These are phyloP conservation scores for Solanum sitiens DNA, from an alignment of 257 asterid species.

Conservation along the genomic window DNA sequence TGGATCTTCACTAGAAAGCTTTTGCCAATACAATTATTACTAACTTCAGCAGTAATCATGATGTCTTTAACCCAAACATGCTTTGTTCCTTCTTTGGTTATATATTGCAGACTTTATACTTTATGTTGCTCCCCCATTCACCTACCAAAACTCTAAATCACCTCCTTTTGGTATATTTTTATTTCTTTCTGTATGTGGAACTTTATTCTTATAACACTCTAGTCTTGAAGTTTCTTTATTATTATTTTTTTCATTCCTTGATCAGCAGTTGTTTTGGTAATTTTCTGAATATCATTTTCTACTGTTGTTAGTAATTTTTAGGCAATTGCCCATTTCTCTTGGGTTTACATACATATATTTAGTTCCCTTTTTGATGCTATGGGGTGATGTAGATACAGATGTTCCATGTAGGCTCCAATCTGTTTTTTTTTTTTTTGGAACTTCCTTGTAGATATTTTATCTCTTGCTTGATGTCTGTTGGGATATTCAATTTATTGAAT, in stretches of 20 bases:
- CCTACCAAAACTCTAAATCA: background rate
- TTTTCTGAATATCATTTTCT: background rate
- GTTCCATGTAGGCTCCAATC: background rate
- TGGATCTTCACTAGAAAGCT: background rate
- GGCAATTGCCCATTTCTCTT: background rate
- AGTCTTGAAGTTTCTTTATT: background rate
- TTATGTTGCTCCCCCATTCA: background rate
- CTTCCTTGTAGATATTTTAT: background rate
- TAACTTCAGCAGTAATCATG: background rate
- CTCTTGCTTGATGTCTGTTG: background rate
- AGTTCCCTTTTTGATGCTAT: background rate
- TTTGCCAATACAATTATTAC: background rate
- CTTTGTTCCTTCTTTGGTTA: background rate
- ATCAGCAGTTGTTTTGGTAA: background rate
- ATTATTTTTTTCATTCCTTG: background rate
- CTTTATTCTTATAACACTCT: background rate
- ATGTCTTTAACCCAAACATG: background rate
- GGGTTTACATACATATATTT: background rate
- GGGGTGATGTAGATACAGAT: background rate
- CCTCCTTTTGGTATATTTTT: background rate
- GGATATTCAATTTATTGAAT: background rate
- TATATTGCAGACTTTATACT: background rate
- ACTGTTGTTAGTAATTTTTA: background rate
- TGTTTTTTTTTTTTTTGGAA: background rate
- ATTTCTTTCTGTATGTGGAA: background rate